Evolutionary conservation across 2,329 filamentous ascomycete species (phyloP).

Genomic region (Alternaria solani): DNA sequence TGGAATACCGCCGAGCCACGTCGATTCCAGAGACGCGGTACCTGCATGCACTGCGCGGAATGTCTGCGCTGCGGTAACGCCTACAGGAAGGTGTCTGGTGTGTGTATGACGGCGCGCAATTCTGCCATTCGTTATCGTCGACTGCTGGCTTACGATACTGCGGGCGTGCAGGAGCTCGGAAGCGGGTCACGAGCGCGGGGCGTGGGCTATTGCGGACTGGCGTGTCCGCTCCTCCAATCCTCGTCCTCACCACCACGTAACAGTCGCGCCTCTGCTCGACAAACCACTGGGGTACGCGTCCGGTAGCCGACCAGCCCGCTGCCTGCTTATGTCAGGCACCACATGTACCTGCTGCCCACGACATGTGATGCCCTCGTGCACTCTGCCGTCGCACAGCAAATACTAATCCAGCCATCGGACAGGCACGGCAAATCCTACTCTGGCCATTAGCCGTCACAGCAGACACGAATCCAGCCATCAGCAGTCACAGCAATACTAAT

Average conservation of each 20-base stretch:
- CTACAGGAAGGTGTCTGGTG: constrained; percentile 21
- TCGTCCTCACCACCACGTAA: constrained; percentile 5
- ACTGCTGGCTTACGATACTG: constrained; percentile 1
- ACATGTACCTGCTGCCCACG: constrained; percentile 9
- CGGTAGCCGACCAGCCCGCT: constrained; percentile 2
- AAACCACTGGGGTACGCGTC: neutral
- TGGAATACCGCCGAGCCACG: constrained; percentile 7
- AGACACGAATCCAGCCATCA: neutral
- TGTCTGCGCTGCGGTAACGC: constrained; percentile 17
- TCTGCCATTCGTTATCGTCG: constrained; percentile 8
- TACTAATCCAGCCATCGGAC: neutral
- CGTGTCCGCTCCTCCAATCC: constrained; percentile 7
- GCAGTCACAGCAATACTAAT: constrained; percentile 1
- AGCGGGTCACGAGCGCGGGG: constrained; percentile 20
- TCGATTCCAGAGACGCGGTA: constrained; percentile 5
- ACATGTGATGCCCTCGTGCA: constrained; percentile 14
- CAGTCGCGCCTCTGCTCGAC: neutral
- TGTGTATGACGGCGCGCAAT: constrained; percentile 8
- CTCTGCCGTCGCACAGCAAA: constrained; percentile 17
- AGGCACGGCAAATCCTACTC: too few species aligned
- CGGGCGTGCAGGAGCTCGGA: constrained; percentile 1
- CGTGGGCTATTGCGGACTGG: constrained; percentile 5
- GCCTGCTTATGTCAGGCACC: constrained; percentile 5
- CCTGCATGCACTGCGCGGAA: constrained; percentile 25
- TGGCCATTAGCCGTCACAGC: neutral